These are phyloP conservation scores for Calophaca sinica DNA, from an alignment of 306 rosid genomes.

Conservation along the genomic window DNA sequence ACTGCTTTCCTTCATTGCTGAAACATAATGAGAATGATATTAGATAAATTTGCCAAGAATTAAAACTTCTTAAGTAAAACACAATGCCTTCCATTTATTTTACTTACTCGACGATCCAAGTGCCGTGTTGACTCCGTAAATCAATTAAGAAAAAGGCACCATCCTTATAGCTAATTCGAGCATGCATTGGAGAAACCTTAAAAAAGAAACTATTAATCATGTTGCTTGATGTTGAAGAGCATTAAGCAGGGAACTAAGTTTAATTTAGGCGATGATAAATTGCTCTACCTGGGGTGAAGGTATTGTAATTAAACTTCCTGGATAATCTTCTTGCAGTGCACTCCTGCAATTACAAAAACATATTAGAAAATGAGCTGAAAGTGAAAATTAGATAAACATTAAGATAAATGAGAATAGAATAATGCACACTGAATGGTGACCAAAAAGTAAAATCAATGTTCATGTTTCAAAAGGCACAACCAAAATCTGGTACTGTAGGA, in stretches of 20 bases:
- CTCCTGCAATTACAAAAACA: slow-evolving; percentile 58
- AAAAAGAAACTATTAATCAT: slow-evolving; percentile 9
- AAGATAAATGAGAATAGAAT: slow-evolving; percentile 26
- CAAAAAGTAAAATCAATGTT: slow-evolving; percentile 6
- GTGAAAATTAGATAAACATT: not conserved
- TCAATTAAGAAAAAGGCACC: slow-evolving; percentile 91
- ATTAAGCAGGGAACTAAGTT: slow-evolving; percentile 8
- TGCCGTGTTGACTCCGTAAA: slow-evolving; percentile 74
- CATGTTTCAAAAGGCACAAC: slow-evolving; percentile 3
- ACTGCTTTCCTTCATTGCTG: slow-evolving; percentile 78
- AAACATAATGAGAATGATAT: slow-evolving; percentile 34
- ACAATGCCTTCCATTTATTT: slow-evolving; percentile 4
- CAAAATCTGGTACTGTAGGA: slow-evolving; percentile 4
- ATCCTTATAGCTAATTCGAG: slow-evolving; percentile 70
- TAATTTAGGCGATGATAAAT: slow-evolving; percentile 24
- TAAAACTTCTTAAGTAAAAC: not conserved
- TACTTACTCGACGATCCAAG: slow-evolving; percentile 92
- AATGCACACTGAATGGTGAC: not conserved
- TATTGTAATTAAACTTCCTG: slow-evolving; percentile 59
- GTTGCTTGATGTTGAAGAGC: slow-evolving; percentile 28
- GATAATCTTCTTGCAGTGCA: slow-evolving; percentile 45
- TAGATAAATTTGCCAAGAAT: not conserved
- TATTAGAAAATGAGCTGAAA: slow-evolving; percentile 27
- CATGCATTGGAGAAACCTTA: slow-evolving; percentile 82
- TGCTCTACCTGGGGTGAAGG: slow-evolving; percentile 71